Conservation (phyloP, 139 green algal species). For the Chlorella sp. region DNA sequence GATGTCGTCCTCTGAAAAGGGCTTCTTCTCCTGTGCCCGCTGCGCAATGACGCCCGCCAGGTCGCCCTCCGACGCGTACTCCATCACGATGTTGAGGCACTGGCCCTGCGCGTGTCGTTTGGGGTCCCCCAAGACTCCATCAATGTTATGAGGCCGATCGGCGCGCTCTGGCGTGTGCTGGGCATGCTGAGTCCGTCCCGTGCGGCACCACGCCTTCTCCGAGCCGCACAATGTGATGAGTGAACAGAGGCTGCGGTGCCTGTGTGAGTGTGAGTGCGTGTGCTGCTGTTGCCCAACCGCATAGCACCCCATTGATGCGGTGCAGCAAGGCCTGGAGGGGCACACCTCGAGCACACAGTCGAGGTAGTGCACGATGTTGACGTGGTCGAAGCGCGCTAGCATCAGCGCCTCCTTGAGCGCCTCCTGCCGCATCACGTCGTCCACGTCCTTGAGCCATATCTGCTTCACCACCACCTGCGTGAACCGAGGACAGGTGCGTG, state of each 20-base stretch:
- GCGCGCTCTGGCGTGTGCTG: neutral
- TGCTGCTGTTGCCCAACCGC: too few species aligned
- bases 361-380: conserved; percentile 53
- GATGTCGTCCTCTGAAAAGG: conserved; percentile 62
- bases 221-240: too few species aligned
- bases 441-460: conserved; percentile 17
- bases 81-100: conserved; percentile 63
- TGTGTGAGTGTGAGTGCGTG: too few species aligned
- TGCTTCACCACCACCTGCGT: conserved; percentile 24
- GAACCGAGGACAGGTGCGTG: too few species aligned
- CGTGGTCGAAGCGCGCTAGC: conserved; percentile 1
- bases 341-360: conserved; percentile 39
- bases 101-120: conserved; percentile 22
- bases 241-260: too few species aligned
- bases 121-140: neutral
- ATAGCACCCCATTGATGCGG: too few species aligned
- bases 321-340: neutral
- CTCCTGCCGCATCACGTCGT: neutral
- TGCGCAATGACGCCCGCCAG: conserved; percentile 36
- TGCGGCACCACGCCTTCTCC: too few species aligned
- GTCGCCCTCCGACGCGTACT: conserved; percentile 48
- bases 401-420: conserved; percentile 3
- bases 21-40: conserved; percentile 31
- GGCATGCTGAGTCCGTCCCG: too few species aligned
- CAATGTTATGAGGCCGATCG: neutral